phyloP scores from a whole-genome alignment of 2,329 filamentous ascomycete species.

The Cryoendolithus antarcticus region DNA sequence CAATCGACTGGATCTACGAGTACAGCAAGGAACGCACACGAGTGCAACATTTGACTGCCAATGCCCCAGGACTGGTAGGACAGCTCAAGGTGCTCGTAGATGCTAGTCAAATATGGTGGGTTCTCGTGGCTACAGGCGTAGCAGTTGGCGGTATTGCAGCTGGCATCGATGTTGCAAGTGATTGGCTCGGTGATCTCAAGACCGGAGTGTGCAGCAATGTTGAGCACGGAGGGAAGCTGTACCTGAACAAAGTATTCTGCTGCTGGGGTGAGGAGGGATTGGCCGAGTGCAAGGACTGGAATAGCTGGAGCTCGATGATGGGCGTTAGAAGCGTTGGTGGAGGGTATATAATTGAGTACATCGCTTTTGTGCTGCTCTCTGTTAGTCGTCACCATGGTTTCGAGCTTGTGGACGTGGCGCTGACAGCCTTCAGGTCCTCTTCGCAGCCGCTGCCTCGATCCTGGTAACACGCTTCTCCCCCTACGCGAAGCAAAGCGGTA shows the following conservation, averaged over 20 bases:
- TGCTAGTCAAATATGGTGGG: constrained; percentile 80
- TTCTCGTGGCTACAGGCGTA: constrained; percentile 74
- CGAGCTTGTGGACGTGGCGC: constrained; percentile 1
- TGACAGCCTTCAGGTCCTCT: constrained; percentile 47
- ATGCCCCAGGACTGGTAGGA: constrained; percentile 58
- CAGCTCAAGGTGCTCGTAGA: constrained; percentile 64
- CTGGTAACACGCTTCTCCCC: constrained; percentile 74
- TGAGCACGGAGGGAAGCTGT: constrained; percentile 63
- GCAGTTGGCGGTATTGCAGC: constrained; percentile 76
- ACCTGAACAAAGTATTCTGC: constrained; percentile 83
- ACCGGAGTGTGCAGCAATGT: constrained; percentile 71
- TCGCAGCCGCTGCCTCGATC: constrained; percentile 64
- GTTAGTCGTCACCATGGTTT: constrained; percentile 37
- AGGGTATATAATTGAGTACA: constrained; percentile 72
- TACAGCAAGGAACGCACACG: constrained; percentile 92
- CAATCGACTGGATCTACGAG: constrained; percentile 99
- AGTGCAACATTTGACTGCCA: constrained; percentile 60
- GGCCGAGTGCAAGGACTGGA: constrained; percentile 76
- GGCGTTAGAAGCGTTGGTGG: constrained; percentile 54
- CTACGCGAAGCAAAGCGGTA: constrained; percentile 88
- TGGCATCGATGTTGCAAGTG: constrained; percentile 75
- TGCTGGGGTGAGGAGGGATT: constrained; percentile 79
- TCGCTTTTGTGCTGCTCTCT: constrained; percentile 75
- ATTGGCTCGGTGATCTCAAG: constrained; percentile 91
- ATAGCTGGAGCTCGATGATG: constrained; percentile 66